Conservation (phyloP, 2,329 filamentous ascomycete genomes). For the Beauveria rudraprayagi region DNA sequence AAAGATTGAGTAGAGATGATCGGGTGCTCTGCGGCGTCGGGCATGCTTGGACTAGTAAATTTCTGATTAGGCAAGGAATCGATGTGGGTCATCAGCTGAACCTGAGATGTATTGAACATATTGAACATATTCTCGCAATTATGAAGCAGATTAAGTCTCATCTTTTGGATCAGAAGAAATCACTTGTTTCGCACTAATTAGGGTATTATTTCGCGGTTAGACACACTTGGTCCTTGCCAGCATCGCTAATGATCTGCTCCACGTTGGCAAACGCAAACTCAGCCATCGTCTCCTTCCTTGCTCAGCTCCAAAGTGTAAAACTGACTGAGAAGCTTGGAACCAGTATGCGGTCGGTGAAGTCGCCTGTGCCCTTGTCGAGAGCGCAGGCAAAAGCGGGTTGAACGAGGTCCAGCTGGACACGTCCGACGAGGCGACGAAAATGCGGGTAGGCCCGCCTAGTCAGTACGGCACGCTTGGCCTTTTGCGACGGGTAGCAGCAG, state of each 20-base stretch:
- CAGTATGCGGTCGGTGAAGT: slow-evolving; percentile 13
- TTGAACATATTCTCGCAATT: too few relatives aligned
- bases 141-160: too few relatives aligned
- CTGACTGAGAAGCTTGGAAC: slow-evolving; percentile 22
- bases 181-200: too few relatives aligned
- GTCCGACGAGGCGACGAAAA: slow-evolving; percentile 20
- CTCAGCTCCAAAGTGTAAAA: slow-evolving; percentile 25
- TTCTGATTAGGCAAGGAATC: too few relatives aligned
- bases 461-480: slow-evolving; percentile 19
- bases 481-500: slow-evolving; percentile 39
- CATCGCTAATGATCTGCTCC: background rate
- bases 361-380: slow-evolving; percentile 13
- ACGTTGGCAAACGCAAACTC: slow-evolving; percentile 15
- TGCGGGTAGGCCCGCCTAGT: slow-evolving; percentile 6
- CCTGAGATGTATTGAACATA: too few relatives aligned
- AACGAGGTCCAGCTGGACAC: slow-evolving; percentile 16
- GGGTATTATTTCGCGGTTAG: too few relatives aligned
- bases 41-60: too few relatives aligned
- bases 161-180: too few relatives aligned
- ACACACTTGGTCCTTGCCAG: too few relatives aligned
- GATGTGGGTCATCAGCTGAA: too few relatives aligned
- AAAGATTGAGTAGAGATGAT: too few relatives aligned
- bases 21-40: too few relatives aligned
- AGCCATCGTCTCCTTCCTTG: slow-evolving; percentile 16
- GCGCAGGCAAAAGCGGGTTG: slow-evolving; percentile 14